Percentiles rank a stretch among this genome's conserved stretches.
phyloP scores from a whole-genome alignment of 225 moss, liverwort and hornwort genomes.

The Marchantia polymorpha region DNA sequence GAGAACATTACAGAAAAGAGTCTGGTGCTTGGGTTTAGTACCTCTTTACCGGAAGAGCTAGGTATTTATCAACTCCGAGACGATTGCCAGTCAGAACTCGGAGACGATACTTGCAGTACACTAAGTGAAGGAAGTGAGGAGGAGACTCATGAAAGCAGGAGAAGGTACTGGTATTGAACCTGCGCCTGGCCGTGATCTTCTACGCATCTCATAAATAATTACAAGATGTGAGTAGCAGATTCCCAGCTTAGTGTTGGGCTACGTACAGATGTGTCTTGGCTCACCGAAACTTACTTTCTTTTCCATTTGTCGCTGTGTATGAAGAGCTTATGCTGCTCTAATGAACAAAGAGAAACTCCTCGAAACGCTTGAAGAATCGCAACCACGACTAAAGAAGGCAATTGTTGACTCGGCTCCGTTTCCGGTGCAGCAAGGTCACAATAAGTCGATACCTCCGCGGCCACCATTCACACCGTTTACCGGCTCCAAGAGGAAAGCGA shows the following conservation, averaged over 20 bases:
- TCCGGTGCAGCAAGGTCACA: constrained; percentile 76
- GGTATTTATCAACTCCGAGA: constrained; percentile 68
- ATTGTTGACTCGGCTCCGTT: constrained; percentile 92
- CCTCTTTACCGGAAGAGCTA: constrained; percentile 83
- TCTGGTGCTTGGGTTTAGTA: constrained; percentile 64
- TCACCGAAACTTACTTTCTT: not conserved
- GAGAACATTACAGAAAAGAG: constrained; percentile 75
- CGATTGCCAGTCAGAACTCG: constrained; percentile 58
- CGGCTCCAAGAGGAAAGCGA: constrained; percentile 53
- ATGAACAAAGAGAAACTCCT: constrained; percentile 94
- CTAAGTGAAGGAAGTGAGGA: constrained; percentile 87
- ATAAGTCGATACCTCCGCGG: constrained; percentile 52
- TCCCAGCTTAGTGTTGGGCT: not conserved
- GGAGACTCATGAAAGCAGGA: constrained; percentile 76
- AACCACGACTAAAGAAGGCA: constrained; percentile 85
- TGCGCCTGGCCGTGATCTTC: too few species aligned
- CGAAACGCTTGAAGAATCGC: constrained; percentile 94
- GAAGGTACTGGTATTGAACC: constrained; percentile 49
- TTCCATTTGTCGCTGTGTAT: constrained; percentile 28
- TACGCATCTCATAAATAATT: not conserved
- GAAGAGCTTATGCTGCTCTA: constrained; percentile 88
- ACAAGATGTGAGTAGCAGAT: not conserved
- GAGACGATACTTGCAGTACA: constrained; percentile 74
- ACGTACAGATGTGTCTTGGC: not conserved
- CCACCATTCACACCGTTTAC: constrained; percentile 33